phyloP scores from a whole-genome alignment of 371 early-diverging fungal genomes.

The Parasitella parasitica region DNA sequence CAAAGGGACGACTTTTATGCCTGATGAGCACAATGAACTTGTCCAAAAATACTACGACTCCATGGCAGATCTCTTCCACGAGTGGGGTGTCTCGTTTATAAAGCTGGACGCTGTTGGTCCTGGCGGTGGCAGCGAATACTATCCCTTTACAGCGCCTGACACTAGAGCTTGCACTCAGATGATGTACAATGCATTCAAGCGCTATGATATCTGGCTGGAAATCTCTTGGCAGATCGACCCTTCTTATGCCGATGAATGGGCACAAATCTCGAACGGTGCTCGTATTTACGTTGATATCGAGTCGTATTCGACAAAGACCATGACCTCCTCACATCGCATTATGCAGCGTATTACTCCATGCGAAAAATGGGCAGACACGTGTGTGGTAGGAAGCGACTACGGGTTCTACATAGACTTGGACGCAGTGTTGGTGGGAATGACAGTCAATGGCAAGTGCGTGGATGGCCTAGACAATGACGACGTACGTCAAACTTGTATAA shows the following conservation, averaged over 20 bases:
- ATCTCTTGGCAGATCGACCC: constrained; percentile 47
- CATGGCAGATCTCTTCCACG: constrained; percentile 36
- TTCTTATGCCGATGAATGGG: constrained; percentile 40
- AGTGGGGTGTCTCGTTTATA: constrained; percentile 39
- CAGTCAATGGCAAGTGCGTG: constrained; percentile 36
- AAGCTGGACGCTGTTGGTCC: constrained; percentile 49
- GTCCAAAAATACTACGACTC: constrained; percentile 40
- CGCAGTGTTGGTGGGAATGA: constrained; percentile 46
- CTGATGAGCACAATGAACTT: constrained; percentile 33
- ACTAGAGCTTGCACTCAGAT: constrained; percentile 32
- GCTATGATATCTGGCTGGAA: constrained; percentile 38
- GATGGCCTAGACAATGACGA: constrained; percentile 49
- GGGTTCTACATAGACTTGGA: constrained; percentile 48
- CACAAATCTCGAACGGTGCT: constrained; percentile 34
- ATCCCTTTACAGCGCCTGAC: constrained; percentile 35
- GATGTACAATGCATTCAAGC: constrained; percentile 34
- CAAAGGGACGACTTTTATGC: constrained; percentile 38
- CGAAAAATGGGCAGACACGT: constrained; percentile 29
- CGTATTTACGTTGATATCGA: constrained; percentile 46
- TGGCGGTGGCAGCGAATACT: constrained; percentile 34
- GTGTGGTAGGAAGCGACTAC: constrained; percentile 26
- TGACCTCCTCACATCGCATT: constrained; percentile 45
- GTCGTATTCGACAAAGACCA: constrained; percentile 38
- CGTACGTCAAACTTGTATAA: constrained; percentile 38
- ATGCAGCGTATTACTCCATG: constrained; percentile 42